These are phyloP conservation scores for Claviceps maximensis DNA, from an alignment of 2,329 filamentous ascomycete genomes.

Conservation along the genomic window DNA sequence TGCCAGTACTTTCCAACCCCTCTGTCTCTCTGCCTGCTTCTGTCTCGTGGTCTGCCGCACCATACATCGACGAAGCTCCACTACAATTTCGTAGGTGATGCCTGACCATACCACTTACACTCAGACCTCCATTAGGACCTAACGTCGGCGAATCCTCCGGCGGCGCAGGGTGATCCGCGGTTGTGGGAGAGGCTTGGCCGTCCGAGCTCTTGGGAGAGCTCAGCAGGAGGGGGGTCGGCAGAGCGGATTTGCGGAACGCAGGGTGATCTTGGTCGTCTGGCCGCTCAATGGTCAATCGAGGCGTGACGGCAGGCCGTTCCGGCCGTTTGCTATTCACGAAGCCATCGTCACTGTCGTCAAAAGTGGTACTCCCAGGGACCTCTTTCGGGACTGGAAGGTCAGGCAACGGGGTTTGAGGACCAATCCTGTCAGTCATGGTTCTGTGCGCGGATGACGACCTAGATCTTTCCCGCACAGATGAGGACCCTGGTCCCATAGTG, in stretches of 20 bases:
- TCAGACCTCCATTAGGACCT: constrained; percentile 55
- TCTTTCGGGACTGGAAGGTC: constrained; percentile 22
- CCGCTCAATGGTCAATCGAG: constrained; percentile 28
- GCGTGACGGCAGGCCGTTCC: constrained; percentile 12
- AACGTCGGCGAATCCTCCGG: constrained; percentile 65
- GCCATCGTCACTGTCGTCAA: constrained; percentile 31
- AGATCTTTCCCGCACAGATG: constrained; percentile 27
- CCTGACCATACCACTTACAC: constrained; percentile 70
- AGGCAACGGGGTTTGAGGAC: constrained; percentile 12
- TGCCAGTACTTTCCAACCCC: neutral
- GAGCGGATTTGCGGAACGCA: constrained; percentile 33
- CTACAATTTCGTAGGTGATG: constrained; percentile 76
- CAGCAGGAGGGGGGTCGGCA: constrained; percentile 30
- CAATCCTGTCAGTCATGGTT: constrained; percentile 20
- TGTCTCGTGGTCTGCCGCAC: constrained; percentile 26
- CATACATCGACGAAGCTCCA: constrained; percentile 67
- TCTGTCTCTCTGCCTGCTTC: constrained; percentile 4
- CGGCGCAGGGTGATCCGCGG: constrained; percentile 8
- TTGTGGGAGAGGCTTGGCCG: constrained; percentile 14
- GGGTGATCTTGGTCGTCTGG: constrained; percentile 42
- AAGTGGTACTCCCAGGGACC: constrained; percentile 24
- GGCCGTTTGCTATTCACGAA: constrained; percentile 8
- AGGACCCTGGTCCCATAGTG: constrained; percentile 32
- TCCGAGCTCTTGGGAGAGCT: constrained; percentile 13
- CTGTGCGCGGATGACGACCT: constrained; percentile 32